Conservation (phyloP, 1,139 yeast genomes). For the Meyerozyma guilliermondii region DNA sequence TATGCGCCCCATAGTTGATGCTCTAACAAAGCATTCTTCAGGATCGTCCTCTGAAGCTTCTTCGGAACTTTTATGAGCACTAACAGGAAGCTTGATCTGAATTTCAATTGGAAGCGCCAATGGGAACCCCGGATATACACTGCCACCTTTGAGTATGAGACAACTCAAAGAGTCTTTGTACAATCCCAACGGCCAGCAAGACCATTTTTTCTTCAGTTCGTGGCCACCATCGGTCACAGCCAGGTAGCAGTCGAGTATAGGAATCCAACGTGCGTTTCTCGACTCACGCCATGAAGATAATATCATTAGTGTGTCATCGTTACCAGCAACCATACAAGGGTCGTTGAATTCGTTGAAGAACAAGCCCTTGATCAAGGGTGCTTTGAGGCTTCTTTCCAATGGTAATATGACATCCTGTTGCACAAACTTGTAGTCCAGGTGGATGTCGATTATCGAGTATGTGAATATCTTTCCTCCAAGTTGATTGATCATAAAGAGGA, state of each 20-base stretch:
- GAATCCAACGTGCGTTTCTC: slow-evolving; percentile 81
- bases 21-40: slow-evolving; percentile 41
- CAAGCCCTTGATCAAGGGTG: slow-evolving; percentile 54
- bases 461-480: slow-evolving; percentile 24
- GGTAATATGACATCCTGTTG: slow-evolving; percentile 41
- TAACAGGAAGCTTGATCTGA: slow-evolving; percentile 61
- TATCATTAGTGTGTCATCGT: slow-evolving; percentile 63
- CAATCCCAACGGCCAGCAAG: slow-evolving; percentile 87
- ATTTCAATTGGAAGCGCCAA: slow-evolving; percentile 79
- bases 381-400: slow-evolving; percentile 18
- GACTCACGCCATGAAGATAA: slow-evolving; percentile 76
- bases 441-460: slow-evolving; percentile 33
- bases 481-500: slow-evolving; percentile 32
- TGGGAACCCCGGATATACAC: slow-evolving; percentile 61
- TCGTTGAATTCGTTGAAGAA: slow-evolving; percentile 84
- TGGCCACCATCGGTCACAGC: slow-evolving; percentile 54
- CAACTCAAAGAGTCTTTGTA: slow-evolving; percentile 65
- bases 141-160: slow-evolving; percentile 63
- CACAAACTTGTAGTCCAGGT: slow-evolving; percentile 31
- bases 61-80: slow-evolving; percentile 16
- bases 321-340: slow-evolving; percentile 76
- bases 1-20: slow-evolving; percentile 46
- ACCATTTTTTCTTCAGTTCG: slow-evolving; percentile 45
- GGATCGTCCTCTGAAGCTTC: slow-evolving; percentile 34
- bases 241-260: slow-evolving; percentile 64